phyloP scores from a whole-genome alignment of 768 basidiomycete genomes.

The Calocera viscosa region DNA sequence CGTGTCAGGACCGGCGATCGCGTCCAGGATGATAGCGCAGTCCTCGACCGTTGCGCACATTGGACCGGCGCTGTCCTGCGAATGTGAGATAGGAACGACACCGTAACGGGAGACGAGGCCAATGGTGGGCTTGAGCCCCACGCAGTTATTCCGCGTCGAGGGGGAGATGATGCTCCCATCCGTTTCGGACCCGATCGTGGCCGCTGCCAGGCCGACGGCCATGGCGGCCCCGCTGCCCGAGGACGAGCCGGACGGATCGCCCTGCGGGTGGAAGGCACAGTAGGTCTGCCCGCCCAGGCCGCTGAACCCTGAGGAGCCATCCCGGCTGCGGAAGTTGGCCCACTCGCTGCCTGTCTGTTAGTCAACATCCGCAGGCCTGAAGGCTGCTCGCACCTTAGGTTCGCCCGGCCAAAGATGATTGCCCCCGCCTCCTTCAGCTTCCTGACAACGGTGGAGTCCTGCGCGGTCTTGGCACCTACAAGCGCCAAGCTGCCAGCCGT shows the following conservation, averaged over 20 bases:
- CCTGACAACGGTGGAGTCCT: neutral
- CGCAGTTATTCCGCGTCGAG: neutral
- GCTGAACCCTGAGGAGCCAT: neutral
- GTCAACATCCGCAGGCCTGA: no score
- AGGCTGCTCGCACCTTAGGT: neutral
- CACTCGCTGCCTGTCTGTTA: neutral
- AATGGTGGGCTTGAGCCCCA: neutral
- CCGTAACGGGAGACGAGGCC: neutral
- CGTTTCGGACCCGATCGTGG: neutral
- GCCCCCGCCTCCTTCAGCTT: neutral
- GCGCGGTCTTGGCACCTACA: neutral
- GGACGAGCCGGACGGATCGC: neutral
- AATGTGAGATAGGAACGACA: neutral
- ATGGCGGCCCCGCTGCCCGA: neutral
- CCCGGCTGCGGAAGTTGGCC: neutral
- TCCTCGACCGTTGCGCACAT: neutral
- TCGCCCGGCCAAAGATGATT: neutral
- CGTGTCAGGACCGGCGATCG: neutral
- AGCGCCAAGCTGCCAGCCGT: slow-evolving; percentile 13
- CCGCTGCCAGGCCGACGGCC: slow-evolving; percentile 11
- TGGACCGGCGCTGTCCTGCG: neutral
- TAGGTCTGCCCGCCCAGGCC: neutral
- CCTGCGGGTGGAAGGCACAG: neutral
- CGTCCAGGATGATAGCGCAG: neutral
- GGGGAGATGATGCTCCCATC: neutral